These are phyloP conservation scores for Fusarium vanettenii DNA, from an alignment of 2,329 filamentous ascomycete species.

Conservation along the genomic window DNA sequence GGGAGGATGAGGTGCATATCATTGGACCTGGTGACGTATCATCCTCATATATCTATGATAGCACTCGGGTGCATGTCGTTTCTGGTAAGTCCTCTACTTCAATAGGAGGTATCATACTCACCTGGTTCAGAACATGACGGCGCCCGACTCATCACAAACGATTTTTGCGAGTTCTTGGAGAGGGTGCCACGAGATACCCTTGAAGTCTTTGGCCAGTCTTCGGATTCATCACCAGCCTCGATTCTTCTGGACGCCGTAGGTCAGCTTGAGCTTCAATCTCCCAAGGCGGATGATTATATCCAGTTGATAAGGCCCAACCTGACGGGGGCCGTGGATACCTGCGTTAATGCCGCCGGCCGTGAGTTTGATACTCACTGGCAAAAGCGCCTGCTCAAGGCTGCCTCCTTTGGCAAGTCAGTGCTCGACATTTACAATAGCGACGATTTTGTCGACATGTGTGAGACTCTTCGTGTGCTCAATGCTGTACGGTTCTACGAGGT, in stretches of 20 bases:
- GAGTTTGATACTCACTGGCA: slow-evolving; percentile 94
- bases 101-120: slow-evolving; percentile 10
- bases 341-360: slow-evolving; percentile 91
- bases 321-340: slow-evolving; percentile 92
- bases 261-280: slow-evolving; percentile 91
- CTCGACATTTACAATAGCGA: slow-evolving; percentile 98
- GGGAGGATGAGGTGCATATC: slow-evolving; percentile 97
- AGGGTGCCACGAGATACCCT: slow-evolving; percentile 88
- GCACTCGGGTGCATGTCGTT: slow-evolving; percentile 86
- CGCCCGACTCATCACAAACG: slow-evolving; percentile 89
- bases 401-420: slow-evolving; percentile 97
- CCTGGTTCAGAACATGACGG: slow-evolving; percentile 74
- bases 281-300: slow-evolving; percentile 97
- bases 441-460: slow-evolving; percentile 98
- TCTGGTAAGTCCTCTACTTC: slow-evolving; percentile 65
- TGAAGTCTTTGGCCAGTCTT: slow-evolving; percentile 89
- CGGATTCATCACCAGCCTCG: slow-evolving; percentile 88
- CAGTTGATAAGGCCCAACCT: slow-evolving; percentile 90
- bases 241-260: slow-evolving; percentile 94
- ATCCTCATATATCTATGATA: slow-evolving; percentile 87
- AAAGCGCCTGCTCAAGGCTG: slow-evolving; percentile 94
- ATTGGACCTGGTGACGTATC: slow-evolving; percentile 86
- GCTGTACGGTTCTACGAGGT: slow-evolving; percentile 92
- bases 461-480: slow-evolving; percentile 91
- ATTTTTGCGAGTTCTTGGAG: slow-evolving; percentile 97